A percentile compares a stretch with the other conserved stretches of the same genome.
phyloP scores from a whole-genome alignment of 2,329 filamentous ascomycete species.

The Cytospora piceicola region DNA sequence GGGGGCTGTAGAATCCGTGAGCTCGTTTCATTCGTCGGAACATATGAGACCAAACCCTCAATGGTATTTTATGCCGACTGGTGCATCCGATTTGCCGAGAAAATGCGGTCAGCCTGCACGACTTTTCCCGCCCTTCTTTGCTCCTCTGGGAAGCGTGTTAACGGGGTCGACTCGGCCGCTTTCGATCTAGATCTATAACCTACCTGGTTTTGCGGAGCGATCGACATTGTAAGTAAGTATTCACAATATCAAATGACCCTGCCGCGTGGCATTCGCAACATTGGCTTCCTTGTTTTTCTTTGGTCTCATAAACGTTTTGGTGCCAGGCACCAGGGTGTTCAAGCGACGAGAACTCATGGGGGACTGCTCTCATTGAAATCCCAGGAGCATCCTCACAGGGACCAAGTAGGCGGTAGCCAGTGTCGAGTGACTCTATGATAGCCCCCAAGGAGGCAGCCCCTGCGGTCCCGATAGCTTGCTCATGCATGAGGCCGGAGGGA shows the following conservation, averaged over 20 bases:
- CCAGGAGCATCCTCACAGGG: background rate
- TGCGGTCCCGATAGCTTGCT: background rate
- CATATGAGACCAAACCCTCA: background rate
- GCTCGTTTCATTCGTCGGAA: background rate
- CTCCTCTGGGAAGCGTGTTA: background rate
- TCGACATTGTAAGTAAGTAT: background rate
- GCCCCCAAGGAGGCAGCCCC: background rate
- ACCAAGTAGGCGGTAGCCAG: background rate
- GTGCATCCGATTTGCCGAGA: background rate
- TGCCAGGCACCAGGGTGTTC: background rate
- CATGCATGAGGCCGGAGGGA: background rate
- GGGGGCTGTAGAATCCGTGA: background rate
- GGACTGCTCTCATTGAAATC: background rate
- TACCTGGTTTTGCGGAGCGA: background rate
- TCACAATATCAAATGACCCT: background rate
- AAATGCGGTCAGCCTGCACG: background rate
- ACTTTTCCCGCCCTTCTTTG: background rate
- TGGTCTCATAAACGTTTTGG: background rate
- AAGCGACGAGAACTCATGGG: background rate
- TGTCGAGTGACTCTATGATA: background rate
- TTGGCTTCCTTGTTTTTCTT: background rate
- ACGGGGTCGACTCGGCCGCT: constrained; percentile 3
- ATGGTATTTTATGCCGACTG: background rate
- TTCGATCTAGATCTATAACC: background rate
- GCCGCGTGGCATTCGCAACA: background rate